phyloP scores from a whole-genome alignment of 768 basidiomycete species.

The Kwoniella sp. region DNA sequence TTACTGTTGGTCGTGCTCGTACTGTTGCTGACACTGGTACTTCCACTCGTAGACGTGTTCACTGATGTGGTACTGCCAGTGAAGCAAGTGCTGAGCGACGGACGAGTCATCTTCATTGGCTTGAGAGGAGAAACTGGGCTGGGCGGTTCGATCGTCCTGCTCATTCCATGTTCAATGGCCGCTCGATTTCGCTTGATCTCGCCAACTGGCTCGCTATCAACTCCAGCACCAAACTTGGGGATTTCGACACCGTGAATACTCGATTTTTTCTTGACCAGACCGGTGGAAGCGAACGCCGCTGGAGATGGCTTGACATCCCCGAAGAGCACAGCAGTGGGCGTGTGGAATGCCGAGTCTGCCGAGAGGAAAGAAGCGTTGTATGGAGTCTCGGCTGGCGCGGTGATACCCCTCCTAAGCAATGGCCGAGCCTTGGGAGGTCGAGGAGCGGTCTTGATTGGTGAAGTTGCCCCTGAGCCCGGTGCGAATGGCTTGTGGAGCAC shows the following conservation, averaged over 20 bases:
- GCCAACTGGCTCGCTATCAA: slow-evolving; percentile 24
- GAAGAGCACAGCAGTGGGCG: slow-evolving; percentile 40
- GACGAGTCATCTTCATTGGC: slow-evolving; percentile 9
- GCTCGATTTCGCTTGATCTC: slow-evolving; percentile 23
- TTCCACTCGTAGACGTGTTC: slow-evolving; percentile 12
- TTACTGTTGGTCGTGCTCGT: slow-evolving; percentile 17
- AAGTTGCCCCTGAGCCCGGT: not conserved
- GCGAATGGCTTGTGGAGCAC: not conserved
- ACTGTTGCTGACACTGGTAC: slow-evolving; percentile 1
- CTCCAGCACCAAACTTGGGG: slow-evolving; percentile 30
- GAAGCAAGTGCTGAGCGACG: slow-evolving; percentile 15
- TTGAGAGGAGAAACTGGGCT: slow-evolving; percentile 33
- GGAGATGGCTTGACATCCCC: slow-evolving; percentile 48
- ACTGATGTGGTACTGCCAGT: slow-evolving; percentile 19
- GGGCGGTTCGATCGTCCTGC: slow-evolving; percentile 8
- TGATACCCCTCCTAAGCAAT: slow-evolving; percentile 42
- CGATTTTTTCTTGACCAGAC: slow-evolving; percentile 56
- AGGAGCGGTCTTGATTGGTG: not conserved
- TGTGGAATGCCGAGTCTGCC: slow-evolving; percentile 21
- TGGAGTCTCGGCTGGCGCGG: slow-evolving; percentile 31
- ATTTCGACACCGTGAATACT: slow-evolving; percentile 30
- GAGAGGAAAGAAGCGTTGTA: slow-evolving; percentile 13
- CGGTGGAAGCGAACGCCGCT: slow-evolving; percentile 57
- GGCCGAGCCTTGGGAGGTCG: slow-evolving; percentile 25
- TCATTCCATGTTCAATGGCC: slow-evolving; percentile 13